Conservation (phyloP, 257 asterid species). For the Solanum pinnatisectum region DNA sequence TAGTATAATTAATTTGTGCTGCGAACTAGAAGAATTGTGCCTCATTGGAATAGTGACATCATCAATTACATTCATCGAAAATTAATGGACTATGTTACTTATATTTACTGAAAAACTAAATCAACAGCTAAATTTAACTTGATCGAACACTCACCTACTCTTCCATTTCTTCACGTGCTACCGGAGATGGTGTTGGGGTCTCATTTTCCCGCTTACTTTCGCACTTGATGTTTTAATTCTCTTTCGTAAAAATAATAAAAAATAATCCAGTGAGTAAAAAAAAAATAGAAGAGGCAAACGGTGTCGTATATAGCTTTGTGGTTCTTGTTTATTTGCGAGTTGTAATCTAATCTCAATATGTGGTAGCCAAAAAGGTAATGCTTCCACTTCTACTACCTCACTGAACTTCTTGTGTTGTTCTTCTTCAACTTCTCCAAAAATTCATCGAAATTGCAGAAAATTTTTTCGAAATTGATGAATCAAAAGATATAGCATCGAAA, state of each 20-base stretch:
- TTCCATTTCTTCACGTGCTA: not conserved
- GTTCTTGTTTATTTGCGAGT: not conserved
- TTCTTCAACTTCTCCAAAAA: not conserved
- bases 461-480: not conserved
- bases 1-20: no score
- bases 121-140: not conserved
- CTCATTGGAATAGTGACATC: no score
- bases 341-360: conserved; percentile 3
- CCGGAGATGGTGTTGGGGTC: not conserved
- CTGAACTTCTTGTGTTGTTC: not conserved
- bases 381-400: not conserved
- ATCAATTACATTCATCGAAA: no score
- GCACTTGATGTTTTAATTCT: not conserved
- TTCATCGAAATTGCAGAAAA: not conserved
- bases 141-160: not conserved
- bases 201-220: not conserved
- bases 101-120: no score
- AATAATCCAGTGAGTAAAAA: not conserved
- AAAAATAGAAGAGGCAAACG: not conserved
- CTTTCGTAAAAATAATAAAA: not conserved
- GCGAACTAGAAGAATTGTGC: no score
- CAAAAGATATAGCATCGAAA: not conserved
- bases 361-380: not conserved
- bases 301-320: not conserved
- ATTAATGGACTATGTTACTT: no score